Evolutionary conservation across 331 rosid genomes (phyloP), one percentile per base, ranked within the genome.

Genomic region (Spiraea crenata): DNA sequence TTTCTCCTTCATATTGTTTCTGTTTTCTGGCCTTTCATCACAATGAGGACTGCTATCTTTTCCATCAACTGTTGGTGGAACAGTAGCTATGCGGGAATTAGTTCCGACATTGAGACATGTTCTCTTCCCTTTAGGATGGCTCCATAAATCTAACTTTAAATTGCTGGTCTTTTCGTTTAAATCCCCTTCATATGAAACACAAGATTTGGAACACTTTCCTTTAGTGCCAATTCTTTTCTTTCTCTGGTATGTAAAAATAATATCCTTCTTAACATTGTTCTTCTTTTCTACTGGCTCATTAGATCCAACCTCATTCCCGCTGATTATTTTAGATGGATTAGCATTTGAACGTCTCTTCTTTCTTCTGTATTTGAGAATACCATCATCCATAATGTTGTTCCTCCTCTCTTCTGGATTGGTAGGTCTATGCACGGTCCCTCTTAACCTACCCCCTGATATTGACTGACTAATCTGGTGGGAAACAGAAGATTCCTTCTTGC

Each of bases 101-200:
- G 66, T 76, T 55, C 17, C 75, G 35, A 45, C 66, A 61, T 65
- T 70, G 52, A 71, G 73, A 63, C 74, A 62, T 76, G 86, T 88
- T 84, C 97, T 79, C 77, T 84, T 90, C 71, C 96, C 80, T 70
- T 86, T 82, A 10, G 93, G 87, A 72, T 76, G 85, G 74, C 65
- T 38, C 88, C 85, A 81, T 57, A 67, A 57, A 48, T 68, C 79
- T 13, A 74, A 76, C 15, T 72, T 78, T 57, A 78, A 76, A 79
- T 63, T 17, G 63, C 67, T 74, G 78, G 68, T 12, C 49, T 63
- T 65, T 74, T 41, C 63, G 74, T 19, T 83, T 72, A 50, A 71
- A 66, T 82, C 64, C 65, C 64, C 57, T 54, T 64, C 77, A 45
- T 19, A 69, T 67, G 82, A 74, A 69, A 45, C 44, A 74, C 68